phyloP scores from a whole-genome alignment of 2,329 filamentous ascomycete species.

The Penicillium verrucosum region DNA sequence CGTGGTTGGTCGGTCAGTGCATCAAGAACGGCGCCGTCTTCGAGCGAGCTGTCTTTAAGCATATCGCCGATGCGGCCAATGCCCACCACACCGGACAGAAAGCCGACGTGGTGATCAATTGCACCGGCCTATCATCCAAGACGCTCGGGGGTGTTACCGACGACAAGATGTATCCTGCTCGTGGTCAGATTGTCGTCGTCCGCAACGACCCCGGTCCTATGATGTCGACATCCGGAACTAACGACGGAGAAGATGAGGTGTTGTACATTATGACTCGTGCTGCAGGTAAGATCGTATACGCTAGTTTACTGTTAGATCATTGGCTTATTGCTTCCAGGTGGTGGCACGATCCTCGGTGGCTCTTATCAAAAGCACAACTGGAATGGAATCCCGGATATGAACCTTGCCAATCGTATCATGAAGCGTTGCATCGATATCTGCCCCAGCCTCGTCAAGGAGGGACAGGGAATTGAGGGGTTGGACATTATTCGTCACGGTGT shows the following conservation, averaged over 20 bases:
- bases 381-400: slow-evolving; percentile 75
- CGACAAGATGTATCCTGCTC: slow-evolving; percentile 65
- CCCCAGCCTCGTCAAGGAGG: slow-evolving; percentile 51
- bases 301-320: not conserved
- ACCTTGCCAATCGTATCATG: slow-evolving; percentile 81
- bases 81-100: slow-evolving; percentile 56
- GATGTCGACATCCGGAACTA: slow-evolving; percentile 66
- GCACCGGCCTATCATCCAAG: slow-evolving; percentile 72
- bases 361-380: slow-evolving; percentile 76
- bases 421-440: slow-evolving; percentile 52
- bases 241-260: slow-evolving; percentile 69
- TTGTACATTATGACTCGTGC: slow-evolving; percentile 82
- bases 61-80: slow-evolving; percentile 67
- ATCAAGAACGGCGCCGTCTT: slow-evolving; percentile 68
- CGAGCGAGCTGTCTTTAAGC: slow-evolving; percentile 60
- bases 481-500: slow-evolving; percentile 78
- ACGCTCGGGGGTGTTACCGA: slow-evolving; percentile 81
- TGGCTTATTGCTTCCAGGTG: slow-evolving; percentile 45
- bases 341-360: slow-evolving; percentile 82
- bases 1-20: slow-evolving; percentile 80
- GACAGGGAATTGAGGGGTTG: slow-evolving; percentile 64
- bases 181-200: slow-evolving; percentile 81
- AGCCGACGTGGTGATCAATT: slow-evolving; percentile 75
- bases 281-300: slow-evolving; percentile 25
- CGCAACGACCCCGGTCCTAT: slow-evolving; percentile 73